Conservation (phyloP, 331 rosid genomes). For the Quercus tomentella region DNA sequence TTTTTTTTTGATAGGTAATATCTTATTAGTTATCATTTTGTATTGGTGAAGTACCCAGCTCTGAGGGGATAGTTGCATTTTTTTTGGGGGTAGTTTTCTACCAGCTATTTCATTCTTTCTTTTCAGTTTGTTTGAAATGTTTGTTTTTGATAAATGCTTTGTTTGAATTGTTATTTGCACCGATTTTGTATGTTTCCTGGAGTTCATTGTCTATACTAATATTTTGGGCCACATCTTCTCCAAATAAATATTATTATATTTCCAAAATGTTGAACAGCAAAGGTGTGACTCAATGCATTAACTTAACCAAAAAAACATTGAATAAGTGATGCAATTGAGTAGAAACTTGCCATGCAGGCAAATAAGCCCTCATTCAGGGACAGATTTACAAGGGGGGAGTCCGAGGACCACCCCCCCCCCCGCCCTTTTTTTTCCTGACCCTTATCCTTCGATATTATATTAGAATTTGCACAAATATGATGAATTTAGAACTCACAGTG, state of each 20-base stretch:
- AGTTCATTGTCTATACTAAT: neutral
- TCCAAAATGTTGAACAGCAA: neutral
- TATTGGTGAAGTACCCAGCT: neutral
- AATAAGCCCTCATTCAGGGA: neutral
- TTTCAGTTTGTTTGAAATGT: neutral
- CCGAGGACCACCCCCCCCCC: neutral
- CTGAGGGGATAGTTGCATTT: neutral
- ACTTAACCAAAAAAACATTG: too few relatives aligned
- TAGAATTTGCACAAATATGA: neutral
- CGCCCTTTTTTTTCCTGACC: neutral
- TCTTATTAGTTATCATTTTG: neutral
- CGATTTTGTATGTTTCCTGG: too few relatives aligned
- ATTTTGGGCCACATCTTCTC: neutral
- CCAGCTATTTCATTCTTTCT: neutral
- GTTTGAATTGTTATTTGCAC: too few relatives aligned
- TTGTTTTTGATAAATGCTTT: too few relatives aligned
- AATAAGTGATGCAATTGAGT: neutral
- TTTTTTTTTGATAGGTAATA: too few relatives aligned
- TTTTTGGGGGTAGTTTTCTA: neutral
- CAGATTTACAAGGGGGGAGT: neutral
- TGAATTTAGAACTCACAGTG: neutral
- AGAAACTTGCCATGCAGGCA: neutral
- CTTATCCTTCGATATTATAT: neutral
- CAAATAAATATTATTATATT: neutral
- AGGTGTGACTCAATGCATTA: neutral